Base-by-base conservation (phyloP, 371 early-diverging fungal genomes). In the Rhizopus stolonifer region DNA sequence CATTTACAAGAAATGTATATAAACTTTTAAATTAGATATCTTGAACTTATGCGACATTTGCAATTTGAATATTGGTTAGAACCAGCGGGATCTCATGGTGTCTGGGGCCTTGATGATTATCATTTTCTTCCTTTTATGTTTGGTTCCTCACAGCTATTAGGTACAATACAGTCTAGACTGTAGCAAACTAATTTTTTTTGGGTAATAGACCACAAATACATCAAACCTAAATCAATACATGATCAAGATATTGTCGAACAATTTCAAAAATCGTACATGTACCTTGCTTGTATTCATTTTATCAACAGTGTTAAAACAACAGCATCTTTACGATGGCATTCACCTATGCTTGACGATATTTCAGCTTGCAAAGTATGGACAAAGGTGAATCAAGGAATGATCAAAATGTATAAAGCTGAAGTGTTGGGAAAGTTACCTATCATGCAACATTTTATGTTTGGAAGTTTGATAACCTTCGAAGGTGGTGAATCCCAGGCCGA, bases 101-200 rank as follows among this genome's bases (percentile, higher is more conserved):
- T 95, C 18, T 99, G 99, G 99, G 99, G 99, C 5, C 64, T 99
- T 23, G 99, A 99, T 65, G 99, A 99, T 70, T 98, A 95, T 67
- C 99, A 99, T 61, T 95, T 99, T 58, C 65, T 99, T 56, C 99
- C 99, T 15, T 99, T 94, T 70, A 62, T 95, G 44, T 97, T 96
- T 79, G 99, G 99, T 1, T 81, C 93, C 17, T 75, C 94, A 3
- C 96, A 99, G 69, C 77, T 98, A 19, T 55, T 80, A 31, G 84
- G 88, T 86, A 79, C 50, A 29, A 26, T 2, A 32, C 3, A 15
- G 32, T 36, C n/a, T 36, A n/a, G 29, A 29, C 29, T n/a, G 1
- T 22, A 22, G 26, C 24, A 26, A 13, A 9, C 15, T 10, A 15
- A 14, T 22, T 23, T 58, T 23, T 36, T 33, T 46, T 29, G 10